Conservation (phyloP, 1,284 basidiomycete species). For the Tilletia indica region DNA sequence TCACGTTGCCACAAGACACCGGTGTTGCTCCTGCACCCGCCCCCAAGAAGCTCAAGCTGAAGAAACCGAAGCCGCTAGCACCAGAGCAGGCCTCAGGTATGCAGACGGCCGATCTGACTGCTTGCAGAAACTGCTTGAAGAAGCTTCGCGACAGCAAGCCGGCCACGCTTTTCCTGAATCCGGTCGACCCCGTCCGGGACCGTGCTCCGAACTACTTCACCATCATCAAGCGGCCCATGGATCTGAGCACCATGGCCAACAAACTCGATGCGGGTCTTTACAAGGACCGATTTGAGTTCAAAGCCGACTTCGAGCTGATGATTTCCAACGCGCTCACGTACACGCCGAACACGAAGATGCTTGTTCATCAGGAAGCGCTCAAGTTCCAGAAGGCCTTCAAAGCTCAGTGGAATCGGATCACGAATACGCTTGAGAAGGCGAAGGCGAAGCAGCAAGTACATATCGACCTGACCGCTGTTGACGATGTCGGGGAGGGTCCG, state of each 20-base stretch:
- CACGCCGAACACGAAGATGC: slow-evolving; percentile 69
- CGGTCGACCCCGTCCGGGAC: slow-evolving; percentile 66
- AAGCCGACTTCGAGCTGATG: slow-evolving; percentile 83
- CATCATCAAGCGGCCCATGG: slow-evolving; percentile 90
- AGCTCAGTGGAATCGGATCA: slow-evolving; percentile 65
- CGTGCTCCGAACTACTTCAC: slow-evolving; percentile 68
- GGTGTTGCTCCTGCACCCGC: neutral
- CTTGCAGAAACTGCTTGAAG: slow-evolving; percentile 76
- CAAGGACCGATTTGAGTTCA: slow-evolving; percentile 77
- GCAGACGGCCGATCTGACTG: slow-evolving; percentile 74
- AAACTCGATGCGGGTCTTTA: slow-evolving; percentile 83
- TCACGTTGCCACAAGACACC: neutral
- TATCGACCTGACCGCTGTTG: neutral
- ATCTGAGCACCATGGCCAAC: slow-evolving; percentile 80
- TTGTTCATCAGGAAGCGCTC: slow-evolving; percentile 73
- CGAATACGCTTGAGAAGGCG: slow-evolving; percentile 54
- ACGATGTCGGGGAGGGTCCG: neutral
- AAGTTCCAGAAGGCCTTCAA: slow-evolving; percentile 79
- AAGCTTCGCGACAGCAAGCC: slow-evolving; percentile 72
- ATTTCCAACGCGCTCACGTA: slow-evolving; percentile 83
- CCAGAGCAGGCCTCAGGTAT: slow-evolving; percentile 72
- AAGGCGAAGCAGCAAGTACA: slow-evolving; percentile 32
- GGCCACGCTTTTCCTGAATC: slow-evolving; percentile 73
- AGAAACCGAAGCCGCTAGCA: slow-evolving; percentile 53
- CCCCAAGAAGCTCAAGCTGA: slow-evolving; percentile 44